Conservation (phyloP, 192 early-diverging fungal species). For the Coemansia biformis region DNA sequence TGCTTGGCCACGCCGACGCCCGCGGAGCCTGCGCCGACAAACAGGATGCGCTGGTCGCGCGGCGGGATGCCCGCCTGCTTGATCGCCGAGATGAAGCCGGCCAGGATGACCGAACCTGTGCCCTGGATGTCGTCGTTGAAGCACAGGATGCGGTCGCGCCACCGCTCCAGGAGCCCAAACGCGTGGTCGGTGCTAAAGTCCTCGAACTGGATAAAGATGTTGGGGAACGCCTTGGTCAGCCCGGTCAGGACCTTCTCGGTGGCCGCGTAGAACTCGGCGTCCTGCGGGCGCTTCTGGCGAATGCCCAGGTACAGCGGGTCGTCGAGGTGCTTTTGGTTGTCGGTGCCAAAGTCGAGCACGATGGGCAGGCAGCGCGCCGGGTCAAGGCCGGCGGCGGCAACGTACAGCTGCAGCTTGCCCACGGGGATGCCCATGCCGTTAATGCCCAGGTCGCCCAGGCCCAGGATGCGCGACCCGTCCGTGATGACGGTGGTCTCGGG, state of each 20-base stretch:
- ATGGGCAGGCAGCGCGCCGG: conserved; percentile 85
- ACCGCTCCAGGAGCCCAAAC: conserved; percentile 75
- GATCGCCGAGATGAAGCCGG: conserved; percentile 87
- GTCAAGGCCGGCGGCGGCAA: conserved; percentile 78
- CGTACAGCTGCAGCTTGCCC: conserved; percentile 91
- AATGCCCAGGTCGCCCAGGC: conserved; percentile 90
- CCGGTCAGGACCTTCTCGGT: conserved; percentile 77
- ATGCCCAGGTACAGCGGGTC: conserved; percentile 90
- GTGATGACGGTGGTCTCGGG: conserved; percentile 91
- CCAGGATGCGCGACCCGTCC: conserved; percentile 90
- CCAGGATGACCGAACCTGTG: conserved; percentile 84
- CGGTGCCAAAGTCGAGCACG: conserved; percentile 86
- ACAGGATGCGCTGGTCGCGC: conserved; percentile 78
- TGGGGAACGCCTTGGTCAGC: conserved; percentile 66
- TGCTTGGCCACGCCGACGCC: conserved; percentile 93
- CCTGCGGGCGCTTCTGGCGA: conserved; percentile 59
- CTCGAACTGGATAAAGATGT: conserved; percentile 90
- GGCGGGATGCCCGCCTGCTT: conserved; percentile 60
- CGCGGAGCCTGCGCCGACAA: conserved; percentile 91
- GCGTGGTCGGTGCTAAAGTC: conserved; percentile 93
- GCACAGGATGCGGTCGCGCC: conserved; percentile 68
- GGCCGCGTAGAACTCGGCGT: conserved; percentile 71
- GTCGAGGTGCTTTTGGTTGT: conserved; percentile 71
- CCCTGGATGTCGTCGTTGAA: conserved; percentile 83
- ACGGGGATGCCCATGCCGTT: conserved; percentile 95